These are phyloP conservation scores for Heimioporus sp. DNA, from an alignment of 768 basidiomycete species.

Conservation along the genomic window DNA sequence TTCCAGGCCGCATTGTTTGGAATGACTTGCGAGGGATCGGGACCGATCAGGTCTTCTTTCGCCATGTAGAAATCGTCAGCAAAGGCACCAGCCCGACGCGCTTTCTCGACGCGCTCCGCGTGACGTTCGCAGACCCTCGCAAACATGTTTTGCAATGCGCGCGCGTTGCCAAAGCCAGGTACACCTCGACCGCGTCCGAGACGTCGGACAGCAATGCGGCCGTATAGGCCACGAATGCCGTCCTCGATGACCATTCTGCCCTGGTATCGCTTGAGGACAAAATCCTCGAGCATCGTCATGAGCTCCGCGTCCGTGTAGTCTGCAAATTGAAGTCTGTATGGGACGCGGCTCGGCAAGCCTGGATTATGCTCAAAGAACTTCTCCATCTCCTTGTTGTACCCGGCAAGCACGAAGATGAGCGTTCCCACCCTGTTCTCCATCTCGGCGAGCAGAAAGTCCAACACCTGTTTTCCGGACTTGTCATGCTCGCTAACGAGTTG, in stretches of 20 bases:
- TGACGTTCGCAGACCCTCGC: conserved; percentile 50
- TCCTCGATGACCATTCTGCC: conserved; percentile 58
- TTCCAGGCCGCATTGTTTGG: conserved; percentile 48
- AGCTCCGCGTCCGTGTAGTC: conserved; percentile 64
- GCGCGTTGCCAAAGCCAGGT: conserved; percentile 68
- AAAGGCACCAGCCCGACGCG: conserved; percentile 37
- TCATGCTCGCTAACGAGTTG: conserved; percentile 55
- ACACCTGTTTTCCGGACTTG: conserved; percentile 51
- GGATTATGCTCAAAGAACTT: conserved; percentile 78
- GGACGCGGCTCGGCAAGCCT: conserved; percentile 65
- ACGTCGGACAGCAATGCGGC: conserved; percentile 56
- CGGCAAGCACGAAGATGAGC: conserved; percentile 69
- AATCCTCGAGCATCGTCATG: conserved; percentile 49
- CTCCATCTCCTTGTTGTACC: conserved; percentile 74
- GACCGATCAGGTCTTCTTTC: conserved; percentile 63
- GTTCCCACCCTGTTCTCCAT: conserved; percentile 71
- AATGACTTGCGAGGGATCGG: conserved; percentile 53
- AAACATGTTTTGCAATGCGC: conserved; percentile 56
- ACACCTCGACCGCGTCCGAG: conserved; percentile 58
- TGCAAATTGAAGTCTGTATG: conserved; percentile 54
- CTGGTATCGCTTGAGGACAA: conserved; percentile 43
- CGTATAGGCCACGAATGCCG: conserved; percentile 54
- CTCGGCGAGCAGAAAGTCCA: conserved; percentile 71
- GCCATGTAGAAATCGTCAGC: conserved; percentile 53
- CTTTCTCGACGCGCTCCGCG: conserved; percentile 44